Percentiles rank a stretch among this genome's conserved stretches.
Evolutionary conservation across 2,329 filamentous ascomycete genomes (phyloP).

Genomic region (Microdochium trichocladiopsis): DNA sequence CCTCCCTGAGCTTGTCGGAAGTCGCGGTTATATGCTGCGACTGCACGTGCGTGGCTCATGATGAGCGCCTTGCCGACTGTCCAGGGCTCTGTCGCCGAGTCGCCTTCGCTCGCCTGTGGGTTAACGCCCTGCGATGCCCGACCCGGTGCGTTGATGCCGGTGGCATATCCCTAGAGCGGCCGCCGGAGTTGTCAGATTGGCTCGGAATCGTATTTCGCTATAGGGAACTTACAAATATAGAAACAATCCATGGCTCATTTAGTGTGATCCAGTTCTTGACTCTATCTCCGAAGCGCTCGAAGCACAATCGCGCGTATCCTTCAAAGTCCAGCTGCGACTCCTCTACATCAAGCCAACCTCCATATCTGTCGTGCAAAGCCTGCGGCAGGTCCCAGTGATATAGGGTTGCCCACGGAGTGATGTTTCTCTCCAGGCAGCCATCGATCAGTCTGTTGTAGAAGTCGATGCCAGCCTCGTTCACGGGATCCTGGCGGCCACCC

Average conservation of each 20-base stretch:
- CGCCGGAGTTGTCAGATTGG: no score
- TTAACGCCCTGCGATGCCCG: neutral
- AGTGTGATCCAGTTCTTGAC: conserved; percentile 31
- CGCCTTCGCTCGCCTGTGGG: neutral
- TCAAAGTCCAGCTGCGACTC: conserved; percentile 26
- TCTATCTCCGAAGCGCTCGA: conserved; percentile 23
- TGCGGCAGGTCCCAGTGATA: conserved; percentile 54
- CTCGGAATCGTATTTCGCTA: no score
- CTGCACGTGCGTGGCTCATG: conserved; percentile 25
- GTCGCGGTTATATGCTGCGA: conserved; percentile 21
- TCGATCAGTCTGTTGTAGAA: conserved; percentile 56
- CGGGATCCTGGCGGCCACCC: conserved; percentile 52
- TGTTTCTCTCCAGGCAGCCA: conserved; percentile 46
- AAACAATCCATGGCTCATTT: conserved; percentile 30
- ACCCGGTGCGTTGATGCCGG: neutral
- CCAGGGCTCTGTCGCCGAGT: conserved; percentile 4
- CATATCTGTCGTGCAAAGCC: conserved; percentile 25
- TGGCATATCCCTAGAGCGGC: neutral
- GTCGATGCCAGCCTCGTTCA: conserved; percentile 53
- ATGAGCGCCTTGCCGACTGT: conserved; percentile 25
- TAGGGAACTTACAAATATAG: conserved; percentile 19
- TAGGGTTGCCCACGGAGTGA: conserved; percentile 55
- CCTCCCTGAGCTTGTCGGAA: conserved; percentile 21
- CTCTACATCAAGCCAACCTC: conserved; percentile 22
- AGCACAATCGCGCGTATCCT: conserved; percentile 26